Evolutionary conservation across 257 asterid species (phyloP).

Genomic region (Lycium ferocissimum): DNA sequence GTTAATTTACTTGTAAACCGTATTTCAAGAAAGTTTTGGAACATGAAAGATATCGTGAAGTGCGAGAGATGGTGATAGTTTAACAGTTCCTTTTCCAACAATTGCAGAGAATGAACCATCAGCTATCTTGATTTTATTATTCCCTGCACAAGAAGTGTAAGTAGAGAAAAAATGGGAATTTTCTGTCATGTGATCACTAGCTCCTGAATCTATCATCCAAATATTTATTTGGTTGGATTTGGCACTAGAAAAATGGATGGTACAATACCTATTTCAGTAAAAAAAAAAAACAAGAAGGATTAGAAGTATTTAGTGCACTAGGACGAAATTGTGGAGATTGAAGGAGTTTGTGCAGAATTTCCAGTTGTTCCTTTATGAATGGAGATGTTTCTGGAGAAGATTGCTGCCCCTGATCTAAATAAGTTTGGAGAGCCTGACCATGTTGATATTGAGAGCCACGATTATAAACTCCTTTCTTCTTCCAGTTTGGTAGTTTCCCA

Average conservation of each 20-base stretch:
- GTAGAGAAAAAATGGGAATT: background rate
- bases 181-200: background rate
- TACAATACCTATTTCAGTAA: background rate
- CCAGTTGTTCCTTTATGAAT: background rate
- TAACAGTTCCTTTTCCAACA: background rate
- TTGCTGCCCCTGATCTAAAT: too few species aligned
- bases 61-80: background rate
- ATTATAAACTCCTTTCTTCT: background rate
- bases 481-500: background rate
- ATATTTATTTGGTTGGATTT: background rate
- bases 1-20: slow-evolving; percentile 16
- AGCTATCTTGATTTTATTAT: background rate
- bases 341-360: background rate
- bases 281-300: too few species aligned
- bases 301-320: too few species aligned
- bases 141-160: background rate
- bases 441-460: background rate
- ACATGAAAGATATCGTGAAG: background rate
- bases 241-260: background rate
- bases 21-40: slow-evolving; percentile 24
- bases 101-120: background rate
- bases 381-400: background rate
- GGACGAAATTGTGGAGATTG: background rate
- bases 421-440: background rate
- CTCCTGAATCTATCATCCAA: background rate